Base-by-base conservation (phyloP, 2,329 filamentous ascomycete genomes). In the Xylaria digitata region DNA sequence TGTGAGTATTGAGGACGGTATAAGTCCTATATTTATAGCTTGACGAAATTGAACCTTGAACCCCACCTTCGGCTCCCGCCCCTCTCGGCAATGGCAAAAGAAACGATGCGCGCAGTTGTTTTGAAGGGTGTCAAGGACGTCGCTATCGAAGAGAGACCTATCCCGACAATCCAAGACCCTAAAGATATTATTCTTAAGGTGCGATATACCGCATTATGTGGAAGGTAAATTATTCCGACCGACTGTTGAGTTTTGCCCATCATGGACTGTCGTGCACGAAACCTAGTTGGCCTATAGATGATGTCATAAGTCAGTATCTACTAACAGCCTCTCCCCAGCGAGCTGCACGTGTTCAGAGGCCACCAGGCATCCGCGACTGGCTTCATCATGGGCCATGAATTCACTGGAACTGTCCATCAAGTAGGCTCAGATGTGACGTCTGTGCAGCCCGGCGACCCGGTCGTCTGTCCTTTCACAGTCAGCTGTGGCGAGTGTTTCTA, bases 401-500 rank as follows among this genome's bases (percentile, higher is more conserved):
- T 70, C 68, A 68, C 66, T 17, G 68, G 68, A 1, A 61, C 52
- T 9, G 66, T 70, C 0, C 30, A 61, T 7, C 17, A 63, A 19
- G 30, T 64, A n/a, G 68, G 68, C 19, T 49, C 65, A 6, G 15
- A 21, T 21, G 66, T 70, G 3, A 32, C 17, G 21, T 54, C 68
- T 0, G 37, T 70, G 52, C 37, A 61, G 34, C 55, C 46, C 7
- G 63, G 66, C 13, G 68, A 70, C 55, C 1, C 55, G 19, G 53
- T 70, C 43, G 68, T 70, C 15, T 63, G 55, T 17, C 68, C 68
- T 1, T 70, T 70, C 56, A 70, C 68, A 9, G 54, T 64, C 19
- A 70, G 60, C 55, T 68, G 68, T n/a, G 62, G 68, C n/a, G 60
- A n/a, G 34, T 70, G 68, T n/a, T 70, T 68, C 56, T 70, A 70